Percentiles rank a stretch among this genome's conserved stretches.
phyloP scores from a whole-genome alignment of 805 yeast genomes.

The Dipodascopsis uninucleata region DNA sequence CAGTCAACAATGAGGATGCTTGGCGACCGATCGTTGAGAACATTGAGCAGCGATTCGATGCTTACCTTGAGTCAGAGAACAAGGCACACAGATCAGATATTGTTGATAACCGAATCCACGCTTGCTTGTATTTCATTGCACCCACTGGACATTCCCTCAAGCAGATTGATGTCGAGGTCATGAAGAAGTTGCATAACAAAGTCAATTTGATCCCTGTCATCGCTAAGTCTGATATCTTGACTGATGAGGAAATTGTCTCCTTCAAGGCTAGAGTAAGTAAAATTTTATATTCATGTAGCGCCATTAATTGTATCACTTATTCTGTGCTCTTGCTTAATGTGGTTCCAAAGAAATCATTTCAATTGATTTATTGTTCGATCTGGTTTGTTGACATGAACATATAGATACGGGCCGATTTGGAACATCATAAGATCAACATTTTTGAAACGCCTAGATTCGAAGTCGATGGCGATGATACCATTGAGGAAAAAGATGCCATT shows the following conservation, averaged over 20 bases:
- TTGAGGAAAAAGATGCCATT: conserved; percentile 60
- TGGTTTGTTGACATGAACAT: too few relatives aligned
- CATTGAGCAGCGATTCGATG: conserved; percentile 79
- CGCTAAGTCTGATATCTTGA: conserved; percentile 89
- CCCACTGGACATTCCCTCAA: conserved; percentile 94
- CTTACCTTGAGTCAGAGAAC: conserved; percentile 85
- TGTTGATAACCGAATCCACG: conserved; percentile 85
- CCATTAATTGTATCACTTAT: too few relatives aligned
- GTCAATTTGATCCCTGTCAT: conserved; percentile 92
- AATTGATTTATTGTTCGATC: too few relatives aligned
- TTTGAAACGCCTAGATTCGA: conserved; percentile 77
- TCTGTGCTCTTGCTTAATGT: too few relatives aligned
- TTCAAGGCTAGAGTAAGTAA: conserved; percentile 58
- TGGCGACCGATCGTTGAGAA: conserved; percentile 93
- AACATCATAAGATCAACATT: conserved; percentile 64
- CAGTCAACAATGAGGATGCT: conserved; percentile 53
- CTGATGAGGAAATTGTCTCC: conserved; percentile 73
- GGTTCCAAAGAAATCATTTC: too few relatives aligned
- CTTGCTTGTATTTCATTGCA: conserved; percentile 87
- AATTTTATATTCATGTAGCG: not conserved
- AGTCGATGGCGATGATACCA: conserved; percentile 80
- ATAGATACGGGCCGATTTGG: conserved; percentile 69
- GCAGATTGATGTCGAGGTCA: conserved; percentile 82
- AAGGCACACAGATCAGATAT: conserved; percentile 67
- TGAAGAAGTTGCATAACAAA: conserved; percentile 82